Percentiles rank a stretch among this genome's conserved stretches.
These are phyloP conservation scores for Penicillium freii DNA, from an alignment of 2,329 filamentous ascomycete genomes.

Conservation along the genomic window DNA sequence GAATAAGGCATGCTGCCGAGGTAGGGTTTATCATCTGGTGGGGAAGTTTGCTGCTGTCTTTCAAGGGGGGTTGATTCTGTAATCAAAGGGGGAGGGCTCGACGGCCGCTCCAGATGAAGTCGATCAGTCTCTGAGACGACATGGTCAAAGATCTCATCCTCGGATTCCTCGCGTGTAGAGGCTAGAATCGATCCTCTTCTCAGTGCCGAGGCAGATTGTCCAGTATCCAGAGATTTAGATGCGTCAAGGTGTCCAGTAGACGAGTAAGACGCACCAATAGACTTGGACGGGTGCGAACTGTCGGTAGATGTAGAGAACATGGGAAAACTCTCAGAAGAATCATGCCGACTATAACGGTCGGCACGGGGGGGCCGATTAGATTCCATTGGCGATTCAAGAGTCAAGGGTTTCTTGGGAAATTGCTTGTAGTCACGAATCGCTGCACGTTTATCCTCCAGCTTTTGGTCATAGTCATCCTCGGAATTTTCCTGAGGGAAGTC, in stretches of 20 bases:
- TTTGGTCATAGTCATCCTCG: slow-evolving; percentile 40
- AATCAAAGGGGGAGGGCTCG: slow-evolving; percentile 37
- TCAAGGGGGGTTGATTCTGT: slow-evolving; percentile 36
- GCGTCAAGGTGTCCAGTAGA: slow-evolving; percentile 32
- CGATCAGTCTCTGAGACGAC: slow-evolving; percentile 22
- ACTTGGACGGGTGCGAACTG: slow-evolving; percentile 54
- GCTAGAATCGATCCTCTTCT: slow-evolving; percentile 21
- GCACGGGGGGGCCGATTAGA: slow-evolving; percentile 31
- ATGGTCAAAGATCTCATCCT: slow-evolving; percentile 28
- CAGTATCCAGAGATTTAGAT: slow-evolving; percentile 16
- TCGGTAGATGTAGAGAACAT: slow-evolving; percentile 64
- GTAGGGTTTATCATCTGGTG: not conserved
- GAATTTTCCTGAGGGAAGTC: slow-evolving; percentile 29
- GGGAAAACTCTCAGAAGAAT: slow-evolving; percentile 61
- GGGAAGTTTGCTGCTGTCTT: slow-evolving; percentile 7
- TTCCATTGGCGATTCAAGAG: slow-evolving; percentile 44
- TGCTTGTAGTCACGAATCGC: slow-evolving; percentile 50
- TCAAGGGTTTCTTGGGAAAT: slow-evolving; percentile 51
- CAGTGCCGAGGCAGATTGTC: slow-evolving; percentile 15
- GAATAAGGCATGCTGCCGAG: slow-evolving; percentile 3
- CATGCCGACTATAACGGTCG: slow-evolving; percentile 48
- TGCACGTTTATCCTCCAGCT: slow-evolving; percentile 43
- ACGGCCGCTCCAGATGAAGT: slow-evolving; percentile 47
- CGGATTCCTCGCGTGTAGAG: slow-evolving; percentile 21
- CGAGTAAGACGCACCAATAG: slow-evolving; percentile 52